These are phyloP conservation scores for Scenedesmus sp. DNA, from an alignment of 163 green algal species.

Conservation along the genomic window DNA sequence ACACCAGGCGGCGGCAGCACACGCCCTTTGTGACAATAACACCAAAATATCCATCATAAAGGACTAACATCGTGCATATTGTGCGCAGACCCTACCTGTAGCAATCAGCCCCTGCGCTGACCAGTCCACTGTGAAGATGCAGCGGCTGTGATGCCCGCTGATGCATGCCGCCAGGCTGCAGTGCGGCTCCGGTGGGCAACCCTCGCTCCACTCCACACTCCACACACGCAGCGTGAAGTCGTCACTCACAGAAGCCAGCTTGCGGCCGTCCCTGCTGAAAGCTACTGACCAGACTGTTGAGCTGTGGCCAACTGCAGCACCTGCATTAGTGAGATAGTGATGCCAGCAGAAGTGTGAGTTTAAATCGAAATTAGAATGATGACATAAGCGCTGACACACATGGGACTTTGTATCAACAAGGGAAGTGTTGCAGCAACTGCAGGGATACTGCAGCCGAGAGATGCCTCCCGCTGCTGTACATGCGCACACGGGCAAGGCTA, in stretches of 20 bases:
- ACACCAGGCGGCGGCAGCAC: too few species aligned
- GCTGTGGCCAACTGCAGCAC: constrained; percentile 69
- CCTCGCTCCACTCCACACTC: constrained; percentile 44
- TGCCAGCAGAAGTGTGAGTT: not conserved
- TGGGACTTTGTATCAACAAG: not conserved
- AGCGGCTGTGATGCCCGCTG: constrained; percentile 77
- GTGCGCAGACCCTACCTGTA: constrained; percentile 56
- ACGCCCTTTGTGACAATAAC: too few species aligned
- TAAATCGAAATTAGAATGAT: too few species aligned
- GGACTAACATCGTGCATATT: too few species aligned
- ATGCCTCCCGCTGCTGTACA: not conserved
- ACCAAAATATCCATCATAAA: too few species aligned
- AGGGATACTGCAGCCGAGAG: not conserved
- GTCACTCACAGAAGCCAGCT: constrained; percentile 82
- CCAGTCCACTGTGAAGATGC: constrained; percentile 91
- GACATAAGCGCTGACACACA: too few species aligned
- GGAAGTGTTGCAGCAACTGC: not conserved
- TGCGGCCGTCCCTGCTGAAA: constrained; percentile 75
- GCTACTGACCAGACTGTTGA: constrained; percentile 93
- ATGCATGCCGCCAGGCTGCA: constrained; percentile 12
- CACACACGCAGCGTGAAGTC: constrained; percentile 82
- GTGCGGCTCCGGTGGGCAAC: not conserved
- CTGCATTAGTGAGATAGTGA: not conserved
- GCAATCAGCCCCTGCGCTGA: constrained; percentile 73
- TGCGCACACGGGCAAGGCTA: not conserved